Evolutionary conservation across 164 flowering plant species (phyloP).

Genomic region (Stephania japonica): DNA sequence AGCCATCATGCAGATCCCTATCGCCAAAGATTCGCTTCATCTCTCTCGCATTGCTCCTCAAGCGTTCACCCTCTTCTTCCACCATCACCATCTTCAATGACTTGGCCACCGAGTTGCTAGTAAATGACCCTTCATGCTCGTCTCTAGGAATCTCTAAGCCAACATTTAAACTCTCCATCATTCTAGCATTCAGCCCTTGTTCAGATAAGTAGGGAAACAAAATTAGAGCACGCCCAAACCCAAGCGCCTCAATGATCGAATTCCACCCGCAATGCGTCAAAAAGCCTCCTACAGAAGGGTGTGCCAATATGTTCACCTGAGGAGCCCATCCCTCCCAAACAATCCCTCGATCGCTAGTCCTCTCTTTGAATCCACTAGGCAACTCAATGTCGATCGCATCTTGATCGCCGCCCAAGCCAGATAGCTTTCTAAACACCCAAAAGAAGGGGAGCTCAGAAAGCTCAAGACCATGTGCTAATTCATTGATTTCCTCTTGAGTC

Average conservation of each 20-base stretch:
- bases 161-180: constrained; percentile 17
- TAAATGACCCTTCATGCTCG: constrained; percentile 28
- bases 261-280: constrained; percentile 45
- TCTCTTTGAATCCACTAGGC: constrained; percentile 32
- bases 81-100: constrained; percentile 22
- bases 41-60: constrained; percentile 23
- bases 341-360: constrained; percentile 20
- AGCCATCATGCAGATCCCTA: constrained; percentile 11
- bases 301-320: constrained; percentile 33
- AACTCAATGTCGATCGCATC: constrained; percentile 5
- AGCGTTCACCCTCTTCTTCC: constrained; percentile 20
- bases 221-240: constrained; percentile 23
- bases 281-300: constrained; percentile 35
- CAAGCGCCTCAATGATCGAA: constrained; percentile 33
- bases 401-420: not conserved
- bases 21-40: constrained; percentile 19
- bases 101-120: constrained; percentile 24
- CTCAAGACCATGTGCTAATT: constrained; percentile 29
- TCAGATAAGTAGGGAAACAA: constrained; percentile 29
- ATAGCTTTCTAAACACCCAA: constrained; percentile 30
- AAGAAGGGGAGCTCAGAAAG: constrained; percentile 32
- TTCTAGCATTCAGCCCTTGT: constrained; percentile 28
- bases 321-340: constrained; percentile 40
- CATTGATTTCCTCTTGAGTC: constrained; percentile 21
- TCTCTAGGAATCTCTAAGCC: constrained; percentile 29